phyloP scores from a whole-genome alignment of 176 grass and related monocot species.

The Metroxylon sagu region DNA sequence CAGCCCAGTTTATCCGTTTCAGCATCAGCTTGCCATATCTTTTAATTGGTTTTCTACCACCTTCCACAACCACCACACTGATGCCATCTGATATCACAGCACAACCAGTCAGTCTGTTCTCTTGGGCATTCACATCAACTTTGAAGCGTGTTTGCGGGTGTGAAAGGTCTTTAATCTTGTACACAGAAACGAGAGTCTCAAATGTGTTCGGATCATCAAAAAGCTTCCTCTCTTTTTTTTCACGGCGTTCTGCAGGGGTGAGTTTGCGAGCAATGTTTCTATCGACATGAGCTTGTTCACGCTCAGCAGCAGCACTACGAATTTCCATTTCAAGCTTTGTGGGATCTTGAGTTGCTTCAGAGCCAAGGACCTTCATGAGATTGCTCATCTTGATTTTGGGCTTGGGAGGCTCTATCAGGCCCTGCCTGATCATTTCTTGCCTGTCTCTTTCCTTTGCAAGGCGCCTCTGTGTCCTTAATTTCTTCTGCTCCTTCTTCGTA shows the following conservation, averaged over 20 bases:
- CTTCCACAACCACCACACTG: constrained; percentile 91
- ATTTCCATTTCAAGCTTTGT: constrained; percentile 90
- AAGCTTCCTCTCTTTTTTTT: constrained; percentile 86
- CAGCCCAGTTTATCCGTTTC: constrained; percentile 75
- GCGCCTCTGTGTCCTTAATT: constrained; percentile 89
- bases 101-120: constrained; percentile 75
- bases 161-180: constrained; percentile 73
- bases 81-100: constrained; percentile 66
- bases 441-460: constrained; percentile 95
- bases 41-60: constrained; percentile 91
- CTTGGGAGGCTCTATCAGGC: constrained; percentile 90
- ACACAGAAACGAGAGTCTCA: constrained; percentile 73
- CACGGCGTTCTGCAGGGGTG: constrained; percentile 76
- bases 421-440: constrained; percentile 99
- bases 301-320: constrained; percentile 83
- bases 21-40: constrained; percentile 91
- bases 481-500: constrained; percentile 97
- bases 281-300: constrained; percentile 90
- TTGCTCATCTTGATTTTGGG: constrained; percentile 99
- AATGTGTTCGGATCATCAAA: constrained; percentile 70
- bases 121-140: constrained; percentile 86
- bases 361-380: constrained; percentile 84
- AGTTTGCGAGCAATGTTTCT: constrained; percentile 86
- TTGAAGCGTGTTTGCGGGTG: constrained; percentile 87
- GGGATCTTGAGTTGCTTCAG: constrained; percentile 93